Percentiles rank a stretch among this genome's conserved stretches.
These are phyloP conservation scores for Arabidopsis hybrid DNA, from an alignment of 441 rosid genomes.

Conservation along the genomic window DNA sequence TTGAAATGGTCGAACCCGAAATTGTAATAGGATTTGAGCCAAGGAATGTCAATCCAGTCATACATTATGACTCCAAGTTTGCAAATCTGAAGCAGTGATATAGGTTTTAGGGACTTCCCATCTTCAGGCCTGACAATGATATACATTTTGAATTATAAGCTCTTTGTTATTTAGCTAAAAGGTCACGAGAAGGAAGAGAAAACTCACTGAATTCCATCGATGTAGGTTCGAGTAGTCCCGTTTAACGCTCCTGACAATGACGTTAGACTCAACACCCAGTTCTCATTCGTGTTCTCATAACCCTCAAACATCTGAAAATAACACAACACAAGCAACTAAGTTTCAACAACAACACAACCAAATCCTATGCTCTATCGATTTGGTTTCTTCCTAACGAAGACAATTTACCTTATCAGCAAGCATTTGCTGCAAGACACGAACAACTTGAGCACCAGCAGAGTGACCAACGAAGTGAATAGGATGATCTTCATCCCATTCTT, in stretches of 20 bases:
- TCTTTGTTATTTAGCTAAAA: neutral
- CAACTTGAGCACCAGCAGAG: constrained; percentile 97
- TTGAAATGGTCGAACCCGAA: constrained; percentile 95
- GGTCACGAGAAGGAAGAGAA: constrained; percentile 16
- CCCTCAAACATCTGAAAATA: constrained; percentile 71
- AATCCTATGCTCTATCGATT: neutral
- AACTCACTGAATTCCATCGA: constrained; percentile 92
- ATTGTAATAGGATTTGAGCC: constrained; percentile 87
- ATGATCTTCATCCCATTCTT: constrained; percentile 93
- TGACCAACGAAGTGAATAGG: constrained; percentile 96
- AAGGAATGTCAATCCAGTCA: constrained; percentile 89
- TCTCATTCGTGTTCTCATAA: constrained; percentile 80
- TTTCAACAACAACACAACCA: constrained; percentile 1
- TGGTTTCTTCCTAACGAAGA: neutral
- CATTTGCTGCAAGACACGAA: constrained; percentile 96
- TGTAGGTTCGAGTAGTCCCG: constrained; percentile 88
- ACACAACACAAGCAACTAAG: constrained; percentile 16
- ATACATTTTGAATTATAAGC: constrained; percentile 4
- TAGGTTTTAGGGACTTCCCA: constrained; percentile 69
- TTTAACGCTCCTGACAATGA: constrained; percentile 94
- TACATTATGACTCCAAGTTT: constrained; percentile 81
- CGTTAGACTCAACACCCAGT: constrained; percentile 92
- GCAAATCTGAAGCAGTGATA: constrained; percentile 79
- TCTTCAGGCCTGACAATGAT: constrained; percentile 62
- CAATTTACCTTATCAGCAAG: constrained; percentile 80